These are phyloP conservation scores for Clohesyomyces aquaticus DNA, from an alignment of 495 filamentous ascomycete genomes.

Conservation along the genomic window DNA sequence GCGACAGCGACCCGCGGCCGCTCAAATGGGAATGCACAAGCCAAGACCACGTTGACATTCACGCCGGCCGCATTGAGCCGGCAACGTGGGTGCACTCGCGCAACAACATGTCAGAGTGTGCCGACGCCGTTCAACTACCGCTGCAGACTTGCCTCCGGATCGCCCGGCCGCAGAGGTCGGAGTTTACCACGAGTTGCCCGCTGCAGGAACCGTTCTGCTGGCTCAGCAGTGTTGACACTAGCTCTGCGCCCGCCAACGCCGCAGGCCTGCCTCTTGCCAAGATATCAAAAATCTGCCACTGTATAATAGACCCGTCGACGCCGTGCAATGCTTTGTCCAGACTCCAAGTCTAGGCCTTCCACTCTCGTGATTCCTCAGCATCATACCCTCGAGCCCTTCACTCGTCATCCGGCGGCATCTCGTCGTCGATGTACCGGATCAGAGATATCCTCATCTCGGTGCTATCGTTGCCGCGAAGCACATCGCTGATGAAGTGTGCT, in stretches of 20 bases:
- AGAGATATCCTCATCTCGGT: constrained; percentile 96
- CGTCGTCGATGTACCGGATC: constrained; percentile 94
- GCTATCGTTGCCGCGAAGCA: constrained; percentile 89
- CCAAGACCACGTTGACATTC: background rate
- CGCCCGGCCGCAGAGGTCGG: too few relatives aligned
- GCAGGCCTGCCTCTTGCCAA: background rate
- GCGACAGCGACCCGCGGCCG: too few relatives aligned
- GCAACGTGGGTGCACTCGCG: background rate
- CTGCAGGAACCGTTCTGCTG: too few relatives aligned
- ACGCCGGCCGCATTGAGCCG: background rate
- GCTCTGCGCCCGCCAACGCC: too few relatives aligned
- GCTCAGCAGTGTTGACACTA: too few relatives aligned
- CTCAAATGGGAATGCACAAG: background rate
- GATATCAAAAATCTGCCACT: background rate
- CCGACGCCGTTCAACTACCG: too few relatives aligned
- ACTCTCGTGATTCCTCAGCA: background rate
- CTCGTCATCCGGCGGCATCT: constrained; percentile 95
- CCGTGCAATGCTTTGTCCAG: background rate
- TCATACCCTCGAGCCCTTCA: too few relatives aligned
- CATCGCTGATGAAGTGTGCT: constrained; percentile 93
- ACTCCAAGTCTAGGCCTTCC: background rate
- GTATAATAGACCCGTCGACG: background rate
- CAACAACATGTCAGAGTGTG: too few relatives aligned
- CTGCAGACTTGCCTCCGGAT: too few relatives aligned
- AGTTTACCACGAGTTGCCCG: too few relatives aligned